Percentiles rank a stretch among this genome's conserved stretches.
Evolutionary conservation across 306 rosid species (phyloP).

Genomic region (Cucurbita pepo): DNA sequence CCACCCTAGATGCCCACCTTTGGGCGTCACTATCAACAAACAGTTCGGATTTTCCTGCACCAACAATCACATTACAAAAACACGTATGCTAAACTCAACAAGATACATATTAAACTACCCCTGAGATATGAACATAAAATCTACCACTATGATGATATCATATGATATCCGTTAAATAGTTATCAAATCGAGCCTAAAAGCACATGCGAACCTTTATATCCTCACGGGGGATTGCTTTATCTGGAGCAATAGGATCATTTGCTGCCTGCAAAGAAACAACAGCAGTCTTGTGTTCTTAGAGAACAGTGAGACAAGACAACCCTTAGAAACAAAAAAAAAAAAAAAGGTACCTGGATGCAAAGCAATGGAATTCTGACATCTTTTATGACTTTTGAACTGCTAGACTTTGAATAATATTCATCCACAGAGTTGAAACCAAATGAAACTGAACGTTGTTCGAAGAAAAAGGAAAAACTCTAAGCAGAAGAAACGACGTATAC

Average conservation of each 20-base stretch:
- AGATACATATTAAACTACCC: neutral
- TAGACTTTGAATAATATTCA: conserved; percentile 63
- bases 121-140: neutral
- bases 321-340: neutral
- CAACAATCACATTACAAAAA: conserved; percentile 1
- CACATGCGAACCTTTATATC: conserved; percentile 54
- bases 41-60: conserved; percentile 74
- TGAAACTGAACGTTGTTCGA: conserved; percentile 49
- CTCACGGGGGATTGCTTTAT: conserved; percentile 72
- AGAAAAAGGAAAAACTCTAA: neutral
- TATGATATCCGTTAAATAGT: too few relatives aligned
- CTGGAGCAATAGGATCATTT: conserved; percentile 89
- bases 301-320: neutral
- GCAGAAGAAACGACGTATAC: neutral
- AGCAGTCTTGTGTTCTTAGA: neutral
- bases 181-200: neutral
- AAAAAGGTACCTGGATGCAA: conserved; percentile 66
- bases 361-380: conserved; percentile 68
- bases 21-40: conserved; percentile 72
- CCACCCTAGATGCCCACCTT: conserved; percentile 96
- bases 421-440: conserved; percentile 93
- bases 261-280: conserved; percentile 44
- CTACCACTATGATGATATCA: neutral
- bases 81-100: neutral
- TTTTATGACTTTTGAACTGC: conserved; percentile 78